phyloP scores from a whole-genome alignment of 176 grass and related monocot genomes.

The Avena atlantica region DNA sequence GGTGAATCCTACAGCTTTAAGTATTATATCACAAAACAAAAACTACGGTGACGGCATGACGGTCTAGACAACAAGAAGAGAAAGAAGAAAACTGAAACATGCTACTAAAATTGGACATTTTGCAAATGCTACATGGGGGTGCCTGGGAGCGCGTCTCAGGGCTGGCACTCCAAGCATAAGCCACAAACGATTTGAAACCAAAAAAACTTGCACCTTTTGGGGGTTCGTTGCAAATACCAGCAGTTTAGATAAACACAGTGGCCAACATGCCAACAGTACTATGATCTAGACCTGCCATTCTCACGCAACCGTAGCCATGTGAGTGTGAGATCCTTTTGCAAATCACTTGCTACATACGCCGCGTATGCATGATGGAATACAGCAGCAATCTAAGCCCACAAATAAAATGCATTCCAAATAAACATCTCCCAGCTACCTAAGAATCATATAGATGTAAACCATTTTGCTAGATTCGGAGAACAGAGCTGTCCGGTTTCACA shows the following conservation, averaged over 20 bases:
- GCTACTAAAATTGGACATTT: not conserved
- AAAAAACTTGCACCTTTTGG: not conserved
- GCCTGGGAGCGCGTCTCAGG: not conserved
- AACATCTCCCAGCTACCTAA: not conserved
- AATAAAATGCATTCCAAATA: not conserved
- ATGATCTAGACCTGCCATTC: not conserved
- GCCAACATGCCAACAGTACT: constrained; percentile 5
- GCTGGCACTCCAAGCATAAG: not conserved
- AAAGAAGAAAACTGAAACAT: not conserved
- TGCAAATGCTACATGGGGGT: no score
- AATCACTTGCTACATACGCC: not conserved
- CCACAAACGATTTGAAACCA: not conserved
- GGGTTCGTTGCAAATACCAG: not conserved
- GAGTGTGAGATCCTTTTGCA: not conserved
- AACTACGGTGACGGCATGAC: not conserved
- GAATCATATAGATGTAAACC: not conserved
- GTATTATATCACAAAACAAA: not conserved
- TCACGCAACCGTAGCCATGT: not conserved
- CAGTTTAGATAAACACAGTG: not conserved
- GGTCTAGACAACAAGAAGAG: not conserved
- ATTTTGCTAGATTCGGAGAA: not conserved
- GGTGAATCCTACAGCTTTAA: not conserved
- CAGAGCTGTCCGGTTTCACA: not conserved
- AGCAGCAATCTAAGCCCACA: not conserved
- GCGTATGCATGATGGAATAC: not conserved